Conservation (phyloP, 2,329 filamentous ascomycete genomes). For the Aureobasidium mangrovei region DNA sequence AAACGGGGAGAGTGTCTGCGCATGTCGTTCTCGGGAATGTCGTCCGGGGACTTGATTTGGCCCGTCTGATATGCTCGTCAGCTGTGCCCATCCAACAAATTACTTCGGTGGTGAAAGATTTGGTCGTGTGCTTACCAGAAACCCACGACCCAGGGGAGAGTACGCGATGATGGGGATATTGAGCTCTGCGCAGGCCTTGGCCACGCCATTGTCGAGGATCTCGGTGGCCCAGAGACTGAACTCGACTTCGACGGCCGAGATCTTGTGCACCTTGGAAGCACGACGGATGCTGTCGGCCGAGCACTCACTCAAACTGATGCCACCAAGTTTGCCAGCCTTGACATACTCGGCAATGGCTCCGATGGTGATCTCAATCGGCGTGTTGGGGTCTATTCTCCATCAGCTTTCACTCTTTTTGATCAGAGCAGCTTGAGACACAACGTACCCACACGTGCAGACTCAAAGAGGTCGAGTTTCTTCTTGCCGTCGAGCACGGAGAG, state of each 20-base stretch:
- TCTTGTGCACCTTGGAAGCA: conserved; percentile 45
- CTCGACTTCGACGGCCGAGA: conserved; percentile 53
- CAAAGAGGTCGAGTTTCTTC: conserved; percentile 42
- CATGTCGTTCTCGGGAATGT: conserved; percentile 47
- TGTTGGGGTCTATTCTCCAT: conserved; percentile 25
- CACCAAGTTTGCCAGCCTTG: conserved; percentile 34
- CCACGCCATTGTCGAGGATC: conserved; percentile 50
- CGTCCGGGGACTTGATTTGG: conserved; percentile 41
- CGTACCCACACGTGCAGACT: conserved; percentile 34
- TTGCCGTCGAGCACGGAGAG: conserved; percentile 37
- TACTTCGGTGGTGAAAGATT: no score
- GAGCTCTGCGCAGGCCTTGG: conserved; percentile 49
- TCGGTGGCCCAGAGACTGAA: conserved; percentile 50
- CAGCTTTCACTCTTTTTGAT: conserved; percentile 14
- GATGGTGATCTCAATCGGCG: conserved; percentile 39
- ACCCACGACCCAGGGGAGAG: conserved; percentile 58
- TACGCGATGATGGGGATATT: conserved; percentile 64
- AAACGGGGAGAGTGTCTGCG: conserved; percentile 48
- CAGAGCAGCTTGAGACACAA: not conserved
- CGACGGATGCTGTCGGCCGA: conserved; percentile 38
- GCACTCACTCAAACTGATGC: conserved; percentile 39
- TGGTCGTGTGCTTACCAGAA: conserved; percentile 29
- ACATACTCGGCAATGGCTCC: conserved; percentile 32
- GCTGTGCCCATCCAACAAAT: not conserved
- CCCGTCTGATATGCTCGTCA: conserved; percentile 30